A percentile compares a stretch with the other conserved stretches of the same genome.
phyloP scores from a whole-genome alignment of 768 basidiomycete genomes.

The Hericium rajendrae region DNA sequence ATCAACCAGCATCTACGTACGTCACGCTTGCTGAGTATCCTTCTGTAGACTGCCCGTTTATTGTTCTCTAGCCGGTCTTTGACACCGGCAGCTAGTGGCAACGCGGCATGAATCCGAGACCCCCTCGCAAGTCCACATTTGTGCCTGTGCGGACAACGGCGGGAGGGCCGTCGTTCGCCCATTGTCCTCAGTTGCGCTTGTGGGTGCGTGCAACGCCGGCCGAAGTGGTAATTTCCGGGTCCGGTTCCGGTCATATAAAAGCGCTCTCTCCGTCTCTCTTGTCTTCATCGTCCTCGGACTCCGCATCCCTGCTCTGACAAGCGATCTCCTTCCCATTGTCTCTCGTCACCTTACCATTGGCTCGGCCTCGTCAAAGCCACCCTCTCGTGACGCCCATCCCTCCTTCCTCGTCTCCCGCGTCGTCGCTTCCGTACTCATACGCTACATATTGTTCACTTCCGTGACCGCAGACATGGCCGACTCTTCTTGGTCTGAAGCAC shows the following conservation, averaged over 20 bases:
- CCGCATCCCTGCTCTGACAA: neutral
- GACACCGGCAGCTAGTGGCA: too few species aligned
- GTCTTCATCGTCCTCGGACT: neutral
- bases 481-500: neutral
- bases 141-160: neutral
- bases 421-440: too few species aligned
- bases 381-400: neutral
- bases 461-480: neutral
- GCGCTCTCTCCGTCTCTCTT: neutral
- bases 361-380: neutral
- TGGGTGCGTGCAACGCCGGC: too few species aligned
- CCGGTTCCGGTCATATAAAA: neutral
- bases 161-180: too few species aligned
- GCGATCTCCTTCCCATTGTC: slow-evolving; percentile 1
- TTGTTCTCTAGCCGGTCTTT: too few species aligned
- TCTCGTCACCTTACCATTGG: neutral
- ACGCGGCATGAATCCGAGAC: too few species aligned
- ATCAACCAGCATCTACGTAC: too few species aligned
- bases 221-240: neutral
- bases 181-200: too few species aligned
- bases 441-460: neutral
- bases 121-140: neutral
- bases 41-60: too few species aligned
- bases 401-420: neutral
- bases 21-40: too few species aligned